Percentiles rank a stretch among this genome's conserved stretches.
Evolutionary conservation across 768 basidiomycete species (phyloP).

Genomic region (Naematelia encephala): DNA sequence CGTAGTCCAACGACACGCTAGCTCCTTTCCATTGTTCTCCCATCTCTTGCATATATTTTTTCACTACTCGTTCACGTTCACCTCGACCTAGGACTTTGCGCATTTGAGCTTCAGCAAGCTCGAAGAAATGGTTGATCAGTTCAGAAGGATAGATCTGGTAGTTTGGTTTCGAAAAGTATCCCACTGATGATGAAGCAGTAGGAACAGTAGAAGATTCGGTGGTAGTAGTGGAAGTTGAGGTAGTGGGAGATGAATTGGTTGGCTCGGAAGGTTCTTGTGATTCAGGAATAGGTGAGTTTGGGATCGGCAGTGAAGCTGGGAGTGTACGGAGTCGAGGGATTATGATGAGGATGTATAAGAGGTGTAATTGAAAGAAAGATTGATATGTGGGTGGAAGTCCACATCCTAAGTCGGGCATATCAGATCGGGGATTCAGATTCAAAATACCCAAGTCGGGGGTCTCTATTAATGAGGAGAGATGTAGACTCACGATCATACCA

Average conservation of each 20-base stretch:
- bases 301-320: conserved; percentile 55
- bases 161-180: conserved; percentile 19
- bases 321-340: conserved; percentile 82
- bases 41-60: conserved; percentile 77
- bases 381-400: conserved; percentile 88
- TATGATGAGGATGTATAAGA: conserved; percentile 87
- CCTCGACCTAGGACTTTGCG: conserved; percentile 66
- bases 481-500: conserved; percentile 46
- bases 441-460: too few species aligned
- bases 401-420: conserved; percentile 59
- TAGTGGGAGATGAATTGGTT: background rate
- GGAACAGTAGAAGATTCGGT: background rate
- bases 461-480: too few species aligned
- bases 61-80: conserved; percentile 72
- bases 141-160: conserved; percentile 63
- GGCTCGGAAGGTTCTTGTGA: conserved; percentile 21
- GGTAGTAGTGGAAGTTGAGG: conserved; percentile 1
- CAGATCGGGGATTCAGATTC: too few species aligned
- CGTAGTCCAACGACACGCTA: conserved; percentile 67
- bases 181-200: background rate
- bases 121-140: conserved; percentile 90
- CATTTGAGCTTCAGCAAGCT: conserved; percentile 86
- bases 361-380: conserved; percentile 92
- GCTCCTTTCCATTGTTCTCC: conserved; percentile 88
- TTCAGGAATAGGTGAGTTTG: conserved; percentile 28